A percentile compares a stretch with the other conserved stretches of the same genome.
These are phyloP conservation scores for Sodiomyces alkalinus DNA, from an alignment of 2,329 filamentous ascomycete genomes.

Conservation along the genomic window DNA sequence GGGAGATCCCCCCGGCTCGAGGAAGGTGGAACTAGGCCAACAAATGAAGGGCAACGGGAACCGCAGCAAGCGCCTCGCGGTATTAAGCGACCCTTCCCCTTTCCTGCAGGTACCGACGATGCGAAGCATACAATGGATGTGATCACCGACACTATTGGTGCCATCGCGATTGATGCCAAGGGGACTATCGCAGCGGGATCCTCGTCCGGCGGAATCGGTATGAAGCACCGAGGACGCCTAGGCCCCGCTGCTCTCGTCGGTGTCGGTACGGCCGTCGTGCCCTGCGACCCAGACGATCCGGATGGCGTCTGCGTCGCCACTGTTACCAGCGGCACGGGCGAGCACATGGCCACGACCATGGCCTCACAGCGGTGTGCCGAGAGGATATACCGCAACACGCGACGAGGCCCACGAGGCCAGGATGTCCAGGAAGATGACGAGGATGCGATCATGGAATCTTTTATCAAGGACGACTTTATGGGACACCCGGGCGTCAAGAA, in stretches of 20 bases:
- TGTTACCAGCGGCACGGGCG: slow-evolving; percentile 87
- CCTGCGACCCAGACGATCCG: slow-evolving; percentile 53
- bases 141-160: slow-evolving; percentile 88
- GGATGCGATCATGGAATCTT: slow-evolving; percentile 54
- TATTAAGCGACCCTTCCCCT: slow-evolving; percentile 18
- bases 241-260: slow-evolving; percentile 89
- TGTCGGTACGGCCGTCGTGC: slow-evolving; percentile 81
- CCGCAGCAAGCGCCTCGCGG: too few species aligned
- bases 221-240: slow-evolving; percentile 88
- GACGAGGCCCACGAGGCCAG: slow-evolving; percentile 41
- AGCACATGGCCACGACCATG: slow-evolving; percentile 95
- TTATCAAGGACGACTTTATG: slow-evolving; percentile 87
- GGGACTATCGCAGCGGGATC: slow-evolving; percentile 89
- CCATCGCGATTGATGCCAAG: slow-evolving; percentile 75
- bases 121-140: slow-evolving; percentile 21
- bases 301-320: slow-evolving; percentile 59
- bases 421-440: slow-evolving; percentile 61
- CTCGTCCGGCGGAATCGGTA: slow-evolving; percentile 93
- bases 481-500: slow-evolving; percentile 70
- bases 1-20: slow-evolving; percentile 5
- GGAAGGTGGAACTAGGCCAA: too few species aligned
- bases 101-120: slow-evolving; percentile 23
- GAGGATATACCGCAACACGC: slow-evolving; percentile 59
- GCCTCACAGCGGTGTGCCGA: slow-evolving; percentile 78
- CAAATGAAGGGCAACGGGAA: too few species aligned